A percentile compares a stretch with the other conserved stretches of the same genome.
Evolutionary conservation across 805 yeast species (phyloP).

Genomic region (Candida nemodendra): DNA sequence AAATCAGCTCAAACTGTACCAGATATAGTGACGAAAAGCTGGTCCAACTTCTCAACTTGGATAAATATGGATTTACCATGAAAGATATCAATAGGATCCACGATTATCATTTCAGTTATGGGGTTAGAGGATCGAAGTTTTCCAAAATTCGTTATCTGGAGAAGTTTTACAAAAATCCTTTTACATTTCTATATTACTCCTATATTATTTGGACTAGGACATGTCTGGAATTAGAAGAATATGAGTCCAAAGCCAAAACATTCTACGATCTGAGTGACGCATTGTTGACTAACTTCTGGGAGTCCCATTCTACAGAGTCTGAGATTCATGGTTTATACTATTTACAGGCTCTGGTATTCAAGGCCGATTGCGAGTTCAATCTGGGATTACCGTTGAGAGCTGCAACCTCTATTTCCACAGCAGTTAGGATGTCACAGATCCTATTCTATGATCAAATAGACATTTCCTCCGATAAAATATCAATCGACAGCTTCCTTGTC

Average conservation of each 20-base stretch:
- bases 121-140: conserved; percentile 15
- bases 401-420: conserved; percentile 26
- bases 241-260: conserved; percentile 14
- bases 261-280: conserved; percentile 20
- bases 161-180: conserved; percentile 20
- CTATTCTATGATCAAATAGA: conserved; percentile 33
- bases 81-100: conserved; percentile 24
- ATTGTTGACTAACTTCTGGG: conserved; percentile 21
- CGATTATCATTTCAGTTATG: conserved; percentile 12
- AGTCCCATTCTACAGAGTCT: conserved; percentile 9
- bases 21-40: conserved; percentile 10
- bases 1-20: background rate
- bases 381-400: conserved; percentile 28
- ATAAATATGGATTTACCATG: conserved; percentile 20
- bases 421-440: conserved; percentile 30
- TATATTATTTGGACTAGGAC: conserved; percentile 27
- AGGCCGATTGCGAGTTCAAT: conserved; percentile 27
- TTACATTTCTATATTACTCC: conserved; percentile 17
- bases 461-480: conserved; percentile 12
- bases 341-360: conserved; percentile 25
- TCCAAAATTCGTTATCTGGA: conserved; percentile 22
- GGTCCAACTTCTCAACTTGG: conserved; percentile 8
- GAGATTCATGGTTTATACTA: conserved; percentile 24
- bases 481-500: conserved; percentile 1
- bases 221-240: conserved; percentile 18